A percentile compares a stretch with the other conserved stretches of the same genome.
phyloP scores from a whole-genome alignment of 768 basidiomycete species.

The Suillus brevipes region DNA sequence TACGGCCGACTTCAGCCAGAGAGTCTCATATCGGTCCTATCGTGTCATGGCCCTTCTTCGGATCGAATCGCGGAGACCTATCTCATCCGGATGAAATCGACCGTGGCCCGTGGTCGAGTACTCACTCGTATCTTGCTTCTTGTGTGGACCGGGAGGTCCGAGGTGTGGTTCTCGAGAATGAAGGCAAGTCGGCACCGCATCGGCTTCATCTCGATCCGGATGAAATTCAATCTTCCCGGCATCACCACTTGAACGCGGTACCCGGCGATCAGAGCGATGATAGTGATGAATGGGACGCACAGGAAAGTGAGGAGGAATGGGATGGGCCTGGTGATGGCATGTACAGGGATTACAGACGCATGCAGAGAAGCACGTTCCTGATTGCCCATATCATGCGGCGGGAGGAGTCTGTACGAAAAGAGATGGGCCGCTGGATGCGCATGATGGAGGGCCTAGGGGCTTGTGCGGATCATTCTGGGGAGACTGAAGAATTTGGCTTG shows the following conservation, averaged over 20 bases:
- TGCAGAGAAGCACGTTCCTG: constrained; percentile 78
- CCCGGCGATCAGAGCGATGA: constrained; percentile 76
- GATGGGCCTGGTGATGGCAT: constrained; percentile 74
- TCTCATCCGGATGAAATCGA: constrained; percentile 66
- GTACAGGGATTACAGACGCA: constrained; percentile 82
- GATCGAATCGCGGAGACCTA: constrained; percentile 76
- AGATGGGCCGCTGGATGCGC: constrained; percentile 71
- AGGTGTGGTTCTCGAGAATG: constrained; percentile 75
- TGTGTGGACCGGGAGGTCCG: constrained; percentile 71
- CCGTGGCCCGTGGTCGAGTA: constrained; percentile 76
- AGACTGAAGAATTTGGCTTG: constrained; percentile 66
- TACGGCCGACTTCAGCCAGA: constrained; percentile 33
- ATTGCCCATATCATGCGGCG: constrained; percentile 66
- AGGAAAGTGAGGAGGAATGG: constrained; percentile 74
- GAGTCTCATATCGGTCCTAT: constrained; percentile 69
- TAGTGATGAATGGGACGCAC: constrained; percentile 75
- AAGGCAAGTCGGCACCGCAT: constrained; percentile 75
- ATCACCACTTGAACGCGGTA: constrained; percentile 66
- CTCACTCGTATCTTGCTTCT: constrained; percentile 59
- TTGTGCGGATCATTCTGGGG: constrained; percentile 28
- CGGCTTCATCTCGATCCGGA: constrained; percentile 78
- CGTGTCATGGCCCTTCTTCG: constrained; percentile 90
- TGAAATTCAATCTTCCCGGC: constrained; percentile 68
- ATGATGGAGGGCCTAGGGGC: constrained; percentile 62
- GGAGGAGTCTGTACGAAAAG: constrained; percentile 60